Conservation (phyloP, 306 rosid genomes). For the Datisca glomerata region DNA sequence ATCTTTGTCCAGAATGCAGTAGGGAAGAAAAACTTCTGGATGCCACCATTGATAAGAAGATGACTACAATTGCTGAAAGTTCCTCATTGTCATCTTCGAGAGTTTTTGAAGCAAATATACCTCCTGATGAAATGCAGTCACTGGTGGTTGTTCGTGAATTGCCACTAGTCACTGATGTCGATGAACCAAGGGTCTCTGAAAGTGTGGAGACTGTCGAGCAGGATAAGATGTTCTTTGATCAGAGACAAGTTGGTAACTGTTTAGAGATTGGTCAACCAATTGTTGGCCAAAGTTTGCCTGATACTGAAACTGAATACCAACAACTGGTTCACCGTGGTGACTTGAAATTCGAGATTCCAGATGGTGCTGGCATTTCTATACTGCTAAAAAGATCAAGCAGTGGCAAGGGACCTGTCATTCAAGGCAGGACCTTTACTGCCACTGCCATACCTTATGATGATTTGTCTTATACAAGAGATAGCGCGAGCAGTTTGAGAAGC, state of each 20-base stretch:
- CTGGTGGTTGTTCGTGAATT: slow-evolving; percentile 18
- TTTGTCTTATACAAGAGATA: slow-evolving; percentile 48
- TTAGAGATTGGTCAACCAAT: slow-evolving; percentile 24
- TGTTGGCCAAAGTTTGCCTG: slow-evolving; percentile 18
- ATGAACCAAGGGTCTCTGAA: slow-evolving; percentile 22
- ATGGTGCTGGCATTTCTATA: slow-evolving; percentile 79
- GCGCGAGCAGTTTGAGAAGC: slow-evolving; percentile 52
- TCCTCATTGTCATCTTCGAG: slow-evolving; percentile 18
- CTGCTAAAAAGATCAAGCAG: slow-evolving; percentile 72
- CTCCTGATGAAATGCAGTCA: slow-evolving; percentile 18
- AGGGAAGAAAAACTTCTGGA: slow-evolving; percentile 27
- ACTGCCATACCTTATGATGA: slow-evolving; percentile 43
- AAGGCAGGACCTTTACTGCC: slow-evolving; percentile 57
- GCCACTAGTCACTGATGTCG: slow-evolving; percentile 18
- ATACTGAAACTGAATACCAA: slow-evolving; percentile 26
- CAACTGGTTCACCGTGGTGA: slow-evolving; percentile 26
- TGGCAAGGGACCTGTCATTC: slow-evolving; percentile 58
- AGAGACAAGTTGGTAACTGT: slow-evolving; percentile 17
- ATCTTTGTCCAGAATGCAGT: slow-evolving; percentile 51
- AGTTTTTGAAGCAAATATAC: slow-evolving; percentile 23
- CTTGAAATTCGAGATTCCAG: slow-evolving; percentile 34
- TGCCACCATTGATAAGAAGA: slow-evolving; percentile 21
- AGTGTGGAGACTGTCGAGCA: slow-evolving; percentile 27
- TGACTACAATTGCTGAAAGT: slow-evolving; percentile 21
- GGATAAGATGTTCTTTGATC: slow-evolving; percentile 29